Evolutionary conservation across 768 basidiomycete genomes (phyloP), one percentile per base, ranked within the genome.

Genomic region (Calocera viscosa): DNA sequence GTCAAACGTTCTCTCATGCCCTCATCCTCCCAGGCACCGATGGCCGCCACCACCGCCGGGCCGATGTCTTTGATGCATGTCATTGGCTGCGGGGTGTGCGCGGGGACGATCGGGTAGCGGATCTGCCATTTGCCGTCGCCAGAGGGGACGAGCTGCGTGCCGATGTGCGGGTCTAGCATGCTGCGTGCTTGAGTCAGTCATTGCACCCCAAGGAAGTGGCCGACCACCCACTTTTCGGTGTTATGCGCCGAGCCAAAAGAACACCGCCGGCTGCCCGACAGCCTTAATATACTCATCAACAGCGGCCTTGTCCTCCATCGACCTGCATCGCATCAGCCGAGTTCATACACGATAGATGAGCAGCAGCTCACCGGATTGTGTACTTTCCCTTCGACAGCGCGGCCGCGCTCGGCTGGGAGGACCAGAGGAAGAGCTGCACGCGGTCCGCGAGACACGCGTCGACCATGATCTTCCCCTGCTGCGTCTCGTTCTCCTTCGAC

Each of bases 1-100:
- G 63, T 63, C 19, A 63, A n/a, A 30, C 64, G 60, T 26, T 67
- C 34, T 26, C 63, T 19, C 60, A 53, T 22, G 16, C 41, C 39
- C n/a, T 34, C 66, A 35, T 64, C 63, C 63, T 67, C 60, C 66
- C 35, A 38, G 35, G 5, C 7, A 5, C 14, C 35, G 7, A 47
- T 47, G 19, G 43, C 43, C 3, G 43, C 43, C 16, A 19, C 19
- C 19, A 47, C 43, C 8, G 43, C 43, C 19, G 19, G 19, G 19
- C 43, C 24, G 43, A 19, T 19, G 7, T 47, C 24, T 19, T 17
- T 47, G 24, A 47, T 19, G 24, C 19, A 47, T 19, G 43, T 47
- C 43, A 19, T 47, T 3, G 43, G 43, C 24, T 47, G 43, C 19
- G 43, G 19, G 43, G 19, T 24, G 43, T 47, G 43, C 16, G 43